A percentile compares a stretch with the other conserved stretches of the same genome.
These are phyloP conservation scores for Tolypocladium endophyticum DNA, from an alignment of 2,329 filamentous ascomycete genomes.

Conservation along the genomic window DNA sequence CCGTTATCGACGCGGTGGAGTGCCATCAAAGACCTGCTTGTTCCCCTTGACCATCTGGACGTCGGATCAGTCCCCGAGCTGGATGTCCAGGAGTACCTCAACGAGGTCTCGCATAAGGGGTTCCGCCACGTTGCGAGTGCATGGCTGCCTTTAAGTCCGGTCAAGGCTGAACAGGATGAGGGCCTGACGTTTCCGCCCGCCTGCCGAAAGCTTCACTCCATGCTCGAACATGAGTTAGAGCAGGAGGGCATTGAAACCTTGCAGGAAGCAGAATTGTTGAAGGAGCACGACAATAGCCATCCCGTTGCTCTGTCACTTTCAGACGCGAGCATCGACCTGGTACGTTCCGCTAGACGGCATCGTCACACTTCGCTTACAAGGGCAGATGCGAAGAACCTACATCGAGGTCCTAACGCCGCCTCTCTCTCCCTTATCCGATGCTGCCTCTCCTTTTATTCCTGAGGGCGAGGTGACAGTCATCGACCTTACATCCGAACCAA, in stretches of 20 bases:
- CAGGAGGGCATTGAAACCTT: slow-evolving; percentile 7
- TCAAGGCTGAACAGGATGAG: slow-evolving; percentile 14
- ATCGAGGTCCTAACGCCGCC: slow-evolving; percentile 13
- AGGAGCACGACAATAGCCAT: background rate
- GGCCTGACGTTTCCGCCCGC: slow-evolving; percentile 14
- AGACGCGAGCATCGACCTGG: background rate
- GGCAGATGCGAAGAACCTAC: background rate
- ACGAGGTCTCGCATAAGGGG: slow-evolving; percentile 7
- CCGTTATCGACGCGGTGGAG: background rate
- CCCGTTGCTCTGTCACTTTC: background rate
- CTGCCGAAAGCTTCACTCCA: slow-evolving; percentile 9
- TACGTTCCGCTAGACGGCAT: background rate
- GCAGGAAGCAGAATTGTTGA: background rate
- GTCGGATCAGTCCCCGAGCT: slow-evolving; percentile 9
- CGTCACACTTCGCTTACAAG: background rate
- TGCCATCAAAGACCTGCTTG: slow-evolving; percentile 4
- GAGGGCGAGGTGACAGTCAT: slow-evolving; percentile 9
- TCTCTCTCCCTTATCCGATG: slow-evolving; percentile 15
- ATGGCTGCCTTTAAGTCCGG: slow-evolving; percentile 19
- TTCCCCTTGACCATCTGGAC: slow-evolving; percentile 14
- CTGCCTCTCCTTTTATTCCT: slow-evolving; percentile 11
- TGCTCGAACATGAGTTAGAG: slow-evolving; percentile 16
- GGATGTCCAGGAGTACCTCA: slow-evolving; percentile 12
- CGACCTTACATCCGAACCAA: slow-evolving; percentile 19
- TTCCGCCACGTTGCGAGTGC: slow-evolving; percentile 10